Evolutionary conservation across 371 early-diverging fungal species (phyloP).

Genomic region (Apophysomyces elegans): DNA sequence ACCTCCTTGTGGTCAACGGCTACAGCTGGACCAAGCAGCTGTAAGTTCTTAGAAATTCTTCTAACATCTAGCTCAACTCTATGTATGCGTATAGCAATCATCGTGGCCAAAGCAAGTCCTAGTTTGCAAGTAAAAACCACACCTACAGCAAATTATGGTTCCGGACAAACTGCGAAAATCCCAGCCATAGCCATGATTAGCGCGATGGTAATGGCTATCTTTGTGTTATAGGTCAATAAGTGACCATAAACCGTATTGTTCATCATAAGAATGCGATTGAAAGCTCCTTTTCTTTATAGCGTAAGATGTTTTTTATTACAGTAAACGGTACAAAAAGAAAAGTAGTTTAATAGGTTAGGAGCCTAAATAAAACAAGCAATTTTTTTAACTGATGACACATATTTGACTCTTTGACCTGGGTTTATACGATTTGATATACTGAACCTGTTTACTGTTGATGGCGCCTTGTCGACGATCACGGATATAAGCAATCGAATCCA

Average conservation of each 20-base stretch:
- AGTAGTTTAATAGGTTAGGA: too few relatives aligned
- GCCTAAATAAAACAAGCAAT: too few relatives aligned
- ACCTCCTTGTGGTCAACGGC: slow-evolving; percentile 10
- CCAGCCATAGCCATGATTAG: too few relatives aligned
- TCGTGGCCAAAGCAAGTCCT: neutral
- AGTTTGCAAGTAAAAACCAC: neutral
- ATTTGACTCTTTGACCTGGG: slow-evolving; percentile 17
- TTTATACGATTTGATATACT: slow-evolving; percentile 68
- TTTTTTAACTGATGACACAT: neutral
- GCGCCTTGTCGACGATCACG: slow-evolving; percentile 77
- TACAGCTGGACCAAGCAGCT: neutral
- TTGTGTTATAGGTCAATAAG: too few relatives aligned
- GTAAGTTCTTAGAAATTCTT: neutral
- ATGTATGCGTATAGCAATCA: neutral
- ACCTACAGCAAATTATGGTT: too few relatives aligned
- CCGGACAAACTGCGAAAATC: too few relatives aligned
- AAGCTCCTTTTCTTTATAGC: too few relatives aligned
- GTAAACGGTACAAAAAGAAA: too few relatives aligned
- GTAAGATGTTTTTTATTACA: too few relatives aligned
- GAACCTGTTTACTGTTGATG: slow-evolving; percentile 74
- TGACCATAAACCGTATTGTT: too few relatives aligned
- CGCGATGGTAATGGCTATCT: too few relatives aligned
- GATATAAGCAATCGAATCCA: slow-evolving; percentile 75
- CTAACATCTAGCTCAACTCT: neutral
- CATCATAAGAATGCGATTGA: too few relatives aligned